Base-by-base conservation (phyloP, 1,284 basidiomycete genomes). In the Pseudozyma pruni region DNA sequence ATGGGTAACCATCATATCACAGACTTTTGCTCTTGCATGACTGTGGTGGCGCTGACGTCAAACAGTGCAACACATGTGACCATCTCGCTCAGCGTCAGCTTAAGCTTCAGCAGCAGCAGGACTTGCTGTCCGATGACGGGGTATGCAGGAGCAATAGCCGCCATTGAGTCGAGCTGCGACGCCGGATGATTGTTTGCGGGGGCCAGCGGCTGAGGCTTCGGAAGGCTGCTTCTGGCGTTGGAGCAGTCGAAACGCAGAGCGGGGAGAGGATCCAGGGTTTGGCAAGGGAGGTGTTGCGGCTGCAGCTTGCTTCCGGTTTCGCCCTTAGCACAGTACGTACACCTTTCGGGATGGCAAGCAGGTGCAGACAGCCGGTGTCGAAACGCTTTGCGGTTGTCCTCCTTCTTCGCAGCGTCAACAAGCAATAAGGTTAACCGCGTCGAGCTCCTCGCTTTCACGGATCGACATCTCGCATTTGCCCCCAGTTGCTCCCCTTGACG, bases 341-440 rank as follows among this genome's bases (percentile, higher is more conserved):
- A 61, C 52, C 58, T 54, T 42, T 55, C 60, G 60, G 53, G 31
- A 52, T 17, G 41, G 33, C 45, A 41, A 57, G 49, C 45, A 27
- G 42, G 1, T 1, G 42, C 27, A 6, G 6, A 29, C 11, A 29
- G 11, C 27, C 27, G 27, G 27, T 29, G 27, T 11, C n/a, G n/a
- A 29, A 29, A 29, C 7, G 27, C 11, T 29, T 29, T 11, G 27
- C 27, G 27, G 27, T 29, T 29, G 27, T 7, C 7, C 27, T 29
- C 27, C 7, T 11, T 29, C 27, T 7, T 7, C 6, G 6, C 27
- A 29, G 27, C 11, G 11, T 6, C 27, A 6, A 11, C 6, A 6
- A 6, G 27, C 27, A 11, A 29, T 29, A 6, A 7, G 27, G 27
- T 22, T 20, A 37, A 16, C 22, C 23, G 27, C 27, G 25, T 35